Conservation (phyloP, 306 rosid species). For the Malus domestica region ASM211411v1 NC_041803.1:5313001-5313500, state of each 20-base stretch:
- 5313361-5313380: slow-evolving; percentile 96
- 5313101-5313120: background rate
- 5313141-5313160: background rate
- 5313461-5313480: slow-evolving; percentile 96
- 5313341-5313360: slow-evolving; percentile 99
- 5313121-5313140: background rate
- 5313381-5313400: slow-evolving; percentile 7
- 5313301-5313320: slow-evolving; percentile 95
- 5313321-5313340: slow-evolving; percentile 99
- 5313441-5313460: slow-evolving; percentile 19
- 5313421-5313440: slow-evolving; percentile 14
- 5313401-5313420: slow-evolving; percentile 4
- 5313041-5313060: background rate
- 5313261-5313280: slow-evolving; percentile 40
- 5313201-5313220: slow-evolving; percentile 95
- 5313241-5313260: slow-evolving; percentile 36
- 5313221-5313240: slow-evolving; percentile 89
- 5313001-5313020: background rate
- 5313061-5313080: background rate
- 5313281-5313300: slow-evolving; percentile 90
- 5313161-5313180: slow-evolving; percentile 21
- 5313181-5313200: slow-evolving; percentile 86
- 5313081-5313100: background rate
- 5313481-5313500: slow-evolving; percentile 99
- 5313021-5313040: background rate